Evolutionary conservation across 768 basidiomycete genomes (phyloP), one percentile per base, ranked within the genome.

Genomic region (Trametes sanguinea): DNA sequence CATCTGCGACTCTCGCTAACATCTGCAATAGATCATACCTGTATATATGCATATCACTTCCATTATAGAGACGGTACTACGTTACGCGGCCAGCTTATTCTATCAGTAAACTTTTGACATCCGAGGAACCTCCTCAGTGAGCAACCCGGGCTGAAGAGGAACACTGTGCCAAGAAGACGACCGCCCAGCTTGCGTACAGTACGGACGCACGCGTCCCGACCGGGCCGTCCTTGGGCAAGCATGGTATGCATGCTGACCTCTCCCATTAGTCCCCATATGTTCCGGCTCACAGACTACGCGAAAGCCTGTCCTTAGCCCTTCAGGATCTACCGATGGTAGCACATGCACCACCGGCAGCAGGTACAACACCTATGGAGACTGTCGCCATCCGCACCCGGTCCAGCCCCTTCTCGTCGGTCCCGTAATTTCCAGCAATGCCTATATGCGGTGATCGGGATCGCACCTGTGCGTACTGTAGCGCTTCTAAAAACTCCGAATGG

Each of bases 401-500:
- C 14, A 8, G 30, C 42, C 39, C 44, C 44, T 54, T 54, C 52
- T 54, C 51, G 42, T 48, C 45, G 48, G 61, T 46, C 61, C 60
- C 47, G 53, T 37, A 45, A 27, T 30, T 56, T 56, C 44, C 32
- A 17, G 35, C 33, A 4, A 35, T 16, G 52, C 35, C 50, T 27
- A 47, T 45, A 52, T 57, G 51, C 55, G 61, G 43, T 62, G 54
- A 52, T 53, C 61, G 55, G 43, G 33, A 45, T 42, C 44, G 55
- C 61, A 52, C 43, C 48, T 35, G 17, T 35, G 55, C 55, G 39
- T 33, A 9, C 33, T 14, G 35, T 50, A 7, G 17, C 22, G 40
- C 43, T 53, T 62, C 51, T 62, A 39, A 61, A 39, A 57, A 39
- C 27, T 52, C 61, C 61, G 61, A 52, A 27, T 33, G 32, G 57